Evolutionary conservation across 2,329 filamentous ascomycete species (phyloP).

Genomic region (Fusarium nematophilum): DNA sequence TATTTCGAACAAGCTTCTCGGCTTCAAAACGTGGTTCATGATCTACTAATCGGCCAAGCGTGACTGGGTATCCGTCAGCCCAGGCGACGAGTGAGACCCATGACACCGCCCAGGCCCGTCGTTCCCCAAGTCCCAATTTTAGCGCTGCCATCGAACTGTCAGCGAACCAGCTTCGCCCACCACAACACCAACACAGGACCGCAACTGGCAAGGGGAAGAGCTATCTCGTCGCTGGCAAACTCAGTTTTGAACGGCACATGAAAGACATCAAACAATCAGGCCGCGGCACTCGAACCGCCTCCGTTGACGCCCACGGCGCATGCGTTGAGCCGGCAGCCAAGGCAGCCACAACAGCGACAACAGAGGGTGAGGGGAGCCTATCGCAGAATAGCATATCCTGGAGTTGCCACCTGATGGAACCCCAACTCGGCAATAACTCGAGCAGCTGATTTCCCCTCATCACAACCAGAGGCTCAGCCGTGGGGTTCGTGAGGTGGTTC

Average conservation of each 20-base stretch:
- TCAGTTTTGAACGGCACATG: constrained; percentile 25
- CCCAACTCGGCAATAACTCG: constrained; percentile 3
- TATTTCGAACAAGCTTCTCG: not conserved
- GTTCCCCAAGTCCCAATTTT: constrained; percentile 16
- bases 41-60: constrained; percentile 7
- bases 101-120: constrained; percentile 25
- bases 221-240: constrained; percentile 9
- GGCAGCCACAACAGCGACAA: constrained; percentile 11
- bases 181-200: too few species aligned
- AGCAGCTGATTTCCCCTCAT: constrained; percentile 26
- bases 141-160: constrained; percentile 4
- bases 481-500: constrained; percentile 27
- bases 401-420: constrained; percentile 20
- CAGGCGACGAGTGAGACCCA: constrained; percentile 25
- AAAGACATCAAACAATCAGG: constrained; percentile 22
- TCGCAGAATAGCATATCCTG: not conserved
- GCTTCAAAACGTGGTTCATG: not conserved
- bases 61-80: constrained; percentile 15
- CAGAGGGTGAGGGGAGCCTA: not conserved
- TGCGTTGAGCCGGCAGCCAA: constrained; percentile 10
- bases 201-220: too few species aligned
- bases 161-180: not conserved
- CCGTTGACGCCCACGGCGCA: not conserved
- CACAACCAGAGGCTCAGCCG: constrained; percentile 10
- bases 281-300: constrained; percentile 22